Percentiles rank a stretch among this genome's conserved stretches.
phyloP scores from a whole-genome alignment of 169 alveolate genomes.

The Eimeria necatrix region DNA sequence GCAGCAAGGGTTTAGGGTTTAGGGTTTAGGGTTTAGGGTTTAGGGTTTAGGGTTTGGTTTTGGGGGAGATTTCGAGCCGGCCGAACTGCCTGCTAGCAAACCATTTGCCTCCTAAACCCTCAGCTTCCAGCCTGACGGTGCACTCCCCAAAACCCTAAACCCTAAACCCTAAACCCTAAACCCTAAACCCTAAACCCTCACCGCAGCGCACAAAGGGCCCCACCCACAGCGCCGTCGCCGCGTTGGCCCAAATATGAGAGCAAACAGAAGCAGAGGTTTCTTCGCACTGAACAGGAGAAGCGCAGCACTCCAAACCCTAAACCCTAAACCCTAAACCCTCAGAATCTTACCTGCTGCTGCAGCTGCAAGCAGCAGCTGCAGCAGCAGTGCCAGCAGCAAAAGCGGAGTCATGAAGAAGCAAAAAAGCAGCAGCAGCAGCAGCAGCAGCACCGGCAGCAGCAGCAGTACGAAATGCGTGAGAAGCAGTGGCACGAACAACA shows the following conservation, averaged over 20 bases:
- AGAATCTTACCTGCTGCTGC: too few species aligned
- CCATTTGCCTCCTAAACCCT: neutral
- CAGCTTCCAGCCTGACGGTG: neutral
- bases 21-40: too few species aligned
- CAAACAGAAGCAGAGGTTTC: conserved; percentile 16
- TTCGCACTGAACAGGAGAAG: conserved; percentile 1
- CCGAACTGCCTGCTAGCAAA: neutral
- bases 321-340: too few species aligned
- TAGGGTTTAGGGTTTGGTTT: too few species aligned
- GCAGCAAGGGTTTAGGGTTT: conserved; percentile 14
- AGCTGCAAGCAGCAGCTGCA: too few species aligned
- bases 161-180: neutral
- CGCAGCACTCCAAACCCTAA: neutral
- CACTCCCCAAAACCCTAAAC: neutral
- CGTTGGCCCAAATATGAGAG: conserved; percentile 29
- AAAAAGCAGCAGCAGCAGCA: neutral
- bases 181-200: neutral
- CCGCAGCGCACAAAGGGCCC: conserved; percentile 14
- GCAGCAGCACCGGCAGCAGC: too few species aligned
- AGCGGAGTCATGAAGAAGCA: neutral
- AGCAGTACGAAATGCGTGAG: too few species aligned
- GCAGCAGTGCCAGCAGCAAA: too few species aligned
- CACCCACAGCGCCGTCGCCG: conserved; percentile 29
- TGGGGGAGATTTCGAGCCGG: neutral
- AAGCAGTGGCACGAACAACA: neutral